Percentiles rank a stretch among this genome's conserved stretches.
Evolutionary conservation across 169 alveolate species (phyloP).

Genomic region (Theileria luwenshuni): DNA sequence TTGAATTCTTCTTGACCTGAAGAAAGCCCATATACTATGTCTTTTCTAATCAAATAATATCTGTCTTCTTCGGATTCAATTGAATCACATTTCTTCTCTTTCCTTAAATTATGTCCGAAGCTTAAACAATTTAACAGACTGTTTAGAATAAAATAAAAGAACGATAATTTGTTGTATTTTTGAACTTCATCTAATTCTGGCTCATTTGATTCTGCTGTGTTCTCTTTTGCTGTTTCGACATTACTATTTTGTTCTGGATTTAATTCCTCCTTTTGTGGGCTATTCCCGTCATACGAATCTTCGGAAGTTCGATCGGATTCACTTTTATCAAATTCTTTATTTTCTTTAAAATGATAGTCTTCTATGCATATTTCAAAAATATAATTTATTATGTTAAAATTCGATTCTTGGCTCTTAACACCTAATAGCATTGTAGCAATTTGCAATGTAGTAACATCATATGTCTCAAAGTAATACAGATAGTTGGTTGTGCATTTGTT

Average conservation of each 20-base stretch:
- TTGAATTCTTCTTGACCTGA: constrained; percentile 41
- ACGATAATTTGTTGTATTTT: neutral
- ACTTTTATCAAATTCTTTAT: neutral
- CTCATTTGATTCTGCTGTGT: neutral
- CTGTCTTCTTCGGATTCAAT: no score
- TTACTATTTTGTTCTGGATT: neutral
- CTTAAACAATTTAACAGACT: constrained; percentile 40
- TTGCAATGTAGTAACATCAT: constrained; percentile 51
- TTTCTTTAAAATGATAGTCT: constrained; percentile 13
- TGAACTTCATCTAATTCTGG: neutral
- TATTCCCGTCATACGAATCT: neutral
- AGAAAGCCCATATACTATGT: constrained; percentile 33
- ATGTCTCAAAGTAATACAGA: constrained; percentile 22
- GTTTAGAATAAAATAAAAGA: constrained; percentile 38
- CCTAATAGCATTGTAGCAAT: constrained; percentile 31
- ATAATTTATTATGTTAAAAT: neutral
- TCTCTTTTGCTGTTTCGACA: neutral
- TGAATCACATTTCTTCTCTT: no score
- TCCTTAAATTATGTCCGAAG: no score
- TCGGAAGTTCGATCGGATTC: neutral
- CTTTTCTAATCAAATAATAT: constrained; percentile 46
- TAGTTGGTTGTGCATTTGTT: constrained; percentile 49
- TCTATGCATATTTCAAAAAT: constrained; percentile 24
- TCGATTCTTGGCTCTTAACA: constrained; percentile 17
- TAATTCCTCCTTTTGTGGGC: neutral